phyloP scores from a whole-genome alignment of 192 early-diverging fungal genomes.

The Umbelopsis sp. region DNA sequence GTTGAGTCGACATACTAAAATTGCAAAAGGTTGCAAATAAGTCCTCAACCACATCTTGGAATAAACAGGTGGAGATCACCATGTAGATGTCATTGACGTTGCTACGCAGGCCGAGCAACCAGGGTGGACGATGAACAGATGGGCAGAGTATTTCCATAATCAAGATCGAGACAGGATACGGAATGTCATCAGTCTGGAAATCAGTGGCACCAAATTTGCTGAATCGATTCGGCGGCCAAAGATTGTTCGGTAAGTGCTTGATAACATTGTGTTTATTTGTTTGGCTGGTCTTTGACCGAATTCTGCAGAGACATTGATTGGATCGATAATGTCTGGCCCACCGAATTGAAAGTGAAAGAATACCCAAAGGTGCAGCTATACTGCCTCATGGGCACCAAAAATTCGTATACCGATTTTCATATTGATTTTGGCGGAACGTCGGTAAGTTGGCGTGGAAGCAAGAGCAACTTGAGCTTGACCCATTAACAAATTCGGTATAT shows the following conservation, averaged over 20 bases:
- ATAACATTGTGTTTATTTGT: background rate
- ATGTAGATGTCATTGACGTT: conserved; percentile 90
- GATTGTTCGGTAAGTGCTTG: conserved; percentile 61
- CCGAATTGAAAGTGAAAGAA: conserved; percentile 59
- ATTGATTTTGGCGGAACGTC: conserved; percentile 85
- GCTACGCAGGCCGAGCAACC: conserved; percentile 80
- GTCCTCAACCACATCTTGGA: background rate
- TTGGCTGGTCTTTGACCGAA: background rate
- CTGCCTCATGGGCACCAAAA: conserved; percentile 91
- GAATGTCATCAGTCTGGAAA: conserved; percentile 90
- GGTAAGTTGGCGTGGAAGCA: conserved; percentile 19
- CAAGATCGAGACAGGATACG: conserved; percentile 70
- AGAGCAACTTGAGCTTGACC: background rate
- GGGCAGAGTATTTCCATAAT: conserved; percentile 79
- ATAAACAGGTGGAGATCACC: conserved; percentile 56
- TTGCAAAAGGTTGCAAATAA: background rate
- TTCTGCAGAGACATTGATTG: conserved; percentile 78
- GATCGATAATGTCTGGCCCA: conserved; percentile 88
- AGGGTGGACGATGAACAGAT: conserved; percentile 81
- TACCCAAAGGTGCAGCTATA: conserved; percentile 90
- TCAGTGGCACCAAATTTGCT: conserved; percentile 73
- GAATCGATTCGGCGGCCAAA: conserved; percentile 69
- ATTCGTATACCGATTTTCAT: conserved; percentile 91
- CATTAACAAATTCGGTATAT: background rate
- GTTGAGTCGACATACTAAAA: background rate